phyloP scores from a whole-genome alignment of 345 rosid species.

The Salix suchowensis region DNA sequence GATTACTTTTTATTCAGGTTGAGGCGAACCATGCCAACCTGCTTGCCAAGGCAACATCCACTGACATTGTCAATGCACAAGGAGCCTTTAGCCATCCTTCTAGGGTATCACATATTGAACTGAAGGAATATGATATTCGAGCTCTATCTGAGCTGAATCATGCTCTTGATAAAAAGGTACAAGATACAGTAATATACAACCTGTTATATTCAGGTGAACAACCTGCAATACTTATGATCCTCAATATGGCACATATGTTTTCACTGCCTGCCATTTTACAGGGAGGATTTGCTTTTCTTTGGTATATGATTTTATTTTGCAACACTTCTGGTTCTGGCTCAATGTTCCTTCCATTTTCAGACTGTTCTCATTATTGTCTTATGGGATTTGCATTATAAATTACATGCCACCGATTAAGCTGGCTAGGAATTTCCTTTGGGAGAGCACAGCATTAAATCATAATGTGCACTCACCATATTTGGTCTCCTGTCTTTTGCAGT shows the following conservation, averaged over 20 bases:
- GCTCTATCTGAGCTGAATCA: conserved; percentile 45
- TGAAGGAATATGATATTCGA: conserved; percentile 57
- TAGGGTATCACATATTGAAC: conserved; percentile 33
- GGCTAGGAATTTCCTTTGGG: not conserved
- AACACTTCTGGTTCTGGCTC: not conserved
- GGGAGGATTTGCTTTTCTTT: not conserved
- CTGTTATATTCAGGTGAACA: not conserved
- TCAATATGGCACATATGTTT: not conserved
- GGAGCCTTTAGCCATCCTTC: conserved; percentile 33
- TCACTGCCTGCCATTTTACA: not conserved
- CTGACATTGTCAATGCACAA: conserved; percentile 34
- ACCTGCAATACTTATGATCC: not conserved
- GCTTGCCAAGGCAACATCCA: conserved; percentile 36
- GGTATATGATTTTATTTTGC: not conserved
- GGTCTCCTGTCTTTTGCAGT: not conserved
- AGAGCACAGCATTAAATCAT: not conserved
- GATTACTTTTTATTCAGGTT: conserved; percentile 33
- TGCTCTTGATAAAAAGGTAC: conserved; percentile 62
- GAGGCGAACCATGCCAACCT: conserved; percentile 31
- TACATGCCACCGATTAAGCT: not conserved
- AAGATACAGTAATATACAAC: not conserved
- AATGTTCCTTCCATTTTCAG: not conserved
- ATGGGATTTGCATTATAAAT: not conserved
- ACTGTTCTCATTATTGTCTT: not conserved
- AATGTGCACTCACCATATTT: not conserved